Percentiles rank a stretch among this genome's conserved stretches.
These are phyloP conservation scores for Leishmania turanica DNA, from an alignment of 208 protist species.

Conservation along the genomic window DNA sequence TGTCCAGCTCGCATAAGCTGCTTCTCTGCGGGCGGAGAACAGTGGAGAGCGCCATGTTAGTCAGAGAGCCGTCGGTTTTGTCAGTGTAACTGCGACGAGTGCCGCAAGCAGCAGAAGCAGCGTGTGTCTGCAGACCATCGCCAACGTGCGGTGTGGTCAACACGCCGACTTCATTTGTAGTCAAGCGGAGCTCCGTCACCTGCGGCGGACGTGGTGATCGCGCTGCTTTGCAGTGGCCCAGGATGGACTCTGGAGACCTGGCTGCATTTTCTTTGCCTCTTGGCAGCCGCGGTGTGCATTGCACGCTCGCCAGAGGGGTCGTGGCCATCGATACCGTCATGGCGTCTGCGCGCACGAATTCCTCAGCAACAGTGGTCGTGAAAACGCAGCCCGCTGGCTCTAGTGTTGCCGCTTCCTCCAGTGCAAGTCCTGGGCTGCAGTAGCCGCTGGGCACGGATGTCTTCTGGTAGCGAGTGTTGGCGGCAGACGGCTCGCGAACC, in stretches of 20 bases:
- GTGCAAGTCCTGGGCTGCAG: neutral
- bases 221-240: neutral
- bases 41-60: conserved; percentile 21
- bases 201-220: conserved; percentile 13
- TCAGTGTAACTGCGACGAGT: neutral
- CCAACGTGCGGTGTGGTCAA: conserved; percentile 5
- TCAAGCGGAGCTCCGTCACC: neutral
- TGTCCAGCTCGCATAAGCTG: neutral
- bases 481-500: conserved; percentile 11
- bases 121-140: neutral
- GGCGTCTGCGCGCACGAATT: neutral
- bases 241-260: neutral
- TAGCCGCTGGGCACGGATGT: neutral
- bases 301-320: conserved; percentile 2
- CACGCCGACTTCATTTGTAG: neutral
- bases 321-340: neutral
- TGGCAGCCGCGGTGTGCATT: neutral
- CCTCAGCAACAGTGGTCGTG: neutral
- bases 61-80: conserved; percentile 9
- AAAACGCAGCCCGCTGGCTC: neutral
- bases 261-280: neutral
- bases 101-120: neutral
- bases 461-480: neutral
- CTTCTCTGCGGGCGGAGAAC: conserved; percentile 8
- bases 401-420: neutral